Evolutionary conservation across 768 basidiomycete species (phyloP), one percentile per base, ranked within the genome.

Genomic region (Tylopilus plumbeoviolaceoides): DNA sequence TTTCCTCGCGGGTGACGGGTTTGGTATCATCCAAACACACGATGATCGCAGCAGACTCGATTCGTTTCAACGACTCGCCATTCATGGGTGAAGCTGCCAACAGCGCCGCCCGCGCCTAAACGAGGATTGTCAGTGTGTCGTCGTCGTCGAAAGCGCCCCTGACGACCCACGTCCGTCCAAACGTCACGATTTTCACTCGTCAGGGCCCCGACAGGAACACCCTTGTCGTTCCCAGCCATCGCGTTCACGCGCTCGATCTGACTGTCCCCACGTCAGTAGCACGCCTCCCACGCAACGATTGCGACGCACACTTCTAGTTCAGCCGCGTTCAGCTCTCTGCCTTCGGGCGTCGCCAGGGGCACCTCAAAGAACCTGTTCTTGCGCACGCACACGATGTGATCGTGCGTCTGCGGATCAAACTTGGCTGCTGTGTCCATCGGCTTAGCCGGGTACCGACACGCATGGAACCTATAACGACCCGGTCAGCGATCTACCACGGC

Each of bases 351-450:
- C 6, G 75, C 74, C 1, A 97, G 81, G 4, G 87, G 76, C 8
- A 99, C 87, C 62, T 88, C 77, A 72, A 81, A 99, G 70, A 95
- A 95, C 60, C 84, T 82, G 75, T 95, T 94, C 72, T 94, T 95
- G 50, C 95, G 83, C 31, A 98, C 68, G 51, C 95, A 91, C 31
- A 95, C 82, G 65, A 97, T 79, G 71, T 98, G 94, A 59, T 97
- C 90, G 72, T 95, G 79, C 14, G 74, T 68, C 44, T 72, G 69
- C 2, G 87, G 73, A 59, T 89, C 81, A 67, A 92, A 95, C 70
- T 93, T 95, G 49, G 71, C 72, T 7, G 91, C 91, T 1, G 84
- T 88, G 64, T 98, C 97, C 5, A 83, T 80, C 0, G 90, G 89
- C 57, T 87, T 84, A 47, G 76, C 77, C 5, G 97, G 97, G 68